Base-by-base conservation (phyloP, 2,329 filamentous ascomycete genomes). In the Diaporthe australafricana region DNA sequence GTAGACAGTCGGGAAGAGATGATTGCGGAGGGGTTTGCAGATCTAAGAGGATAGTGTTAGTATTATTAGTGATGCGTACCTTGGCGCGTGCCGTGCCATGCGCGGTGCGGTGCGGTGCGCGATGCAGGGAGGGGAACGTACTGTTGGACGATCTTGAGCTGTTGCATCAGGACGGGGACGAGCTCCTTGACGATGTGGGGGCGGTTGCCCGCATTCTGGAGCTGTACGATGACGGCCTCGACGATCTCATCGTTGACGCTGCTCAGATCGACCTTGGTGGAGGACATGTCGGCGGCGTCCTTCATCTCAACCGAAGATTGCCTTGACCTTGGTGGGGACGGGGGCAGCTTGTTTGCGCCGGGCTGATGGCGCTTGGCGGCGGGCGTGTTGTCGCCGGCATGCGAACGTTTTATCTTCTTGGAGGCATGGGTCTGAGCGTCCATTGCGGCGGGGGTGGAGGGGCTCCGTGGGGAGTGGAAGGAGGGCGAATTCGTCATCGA, bases 131-230 rank as follows among this genome's bases (percentile, higher is more conserved):
- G 75, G 60, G 32, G 57, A 45, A 89, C 95, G 83, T 91, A 98
- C 96, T 96, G 96, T 85, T 97, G 94, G 73, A 99, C 94, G 75
- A 93, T 94, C 73, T 92, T 90, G 75, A 97, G 92, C 73, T 90
- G 90, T 73, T 90, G 89, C 76, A 93, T 90, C 73, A 98, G 87
- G 66, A 97, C 89, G 17, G 91, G 89, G 68, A 95, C 94, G 57
- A 99, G 89, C 83, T 98, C 96, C 84, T 98, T 98, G 75, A 98
- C 94, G 38, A 98, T 87, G 83, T 98, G 96, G 70, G 96, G 96
- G 70, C 95, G 89, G 83, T 99, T 99, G 74, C 91, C 93, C 1
- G 95, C 97, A 80, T 93, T 93, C 81, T 98, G 92, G 70, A 99
- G 86, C 83, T 97, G 95, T 77, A 94, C 84, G 78, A 98, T 94